Conservation (phyloP, 73 alveolate species). For the Uronychia setigera region DNA sequence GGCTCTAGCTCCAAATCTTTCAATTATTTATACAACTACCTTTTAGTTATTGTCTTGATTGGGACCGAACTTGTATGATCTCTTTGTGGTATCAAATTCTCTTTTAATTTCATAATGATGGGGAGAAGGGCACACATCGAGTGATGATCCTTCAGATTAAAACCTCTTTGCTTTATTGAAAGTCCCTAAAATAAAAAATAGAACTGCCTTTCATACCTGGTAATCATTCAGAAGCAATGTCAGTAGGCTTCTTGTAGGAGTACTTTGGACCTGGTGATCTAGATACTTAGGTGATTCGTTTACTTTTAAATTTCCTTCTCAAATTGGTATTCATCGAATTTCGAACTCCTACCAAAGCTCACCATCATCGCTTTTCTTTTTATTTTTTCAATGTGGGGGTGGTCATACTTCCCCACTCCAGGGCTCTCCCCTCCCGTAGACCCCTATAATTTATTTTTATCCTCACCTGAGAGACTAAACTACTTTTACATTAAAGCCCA, state of each 20-base stretch:
- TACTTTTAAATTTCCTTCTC: neutral
- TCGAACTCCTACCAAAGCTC: neutral
- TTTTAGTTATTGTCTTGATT: neutral
- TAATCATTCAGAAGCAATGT: no score
- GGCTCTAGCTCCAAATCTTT: neutral
- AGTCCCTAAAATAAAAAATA: no score
- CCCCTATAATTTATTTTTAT: neutral
- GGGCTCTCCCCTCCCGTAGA: constrained; percentile 2
- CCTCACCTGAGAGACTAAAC: neutral
- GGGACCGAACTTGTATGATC: neutral
- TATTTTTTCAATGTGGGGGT: neutral
- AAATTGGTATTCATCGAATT: neutral
- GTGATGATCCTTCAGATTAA: neutral
- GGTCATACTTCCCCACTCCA: neutral
- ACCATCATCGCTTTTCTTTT: neutral
- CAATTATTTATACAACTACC: no score
- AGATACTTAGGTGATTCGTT: neutral
- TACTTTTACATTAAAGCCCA: neutral
- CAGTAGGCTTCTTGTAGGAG: no score
- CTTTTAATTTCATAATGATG: neutral
- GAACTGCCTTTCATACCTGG: no score
- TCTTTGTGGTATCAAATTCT: neutral
- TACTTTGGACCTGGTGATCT: neutral
- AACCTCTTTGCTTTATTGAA: neutral
- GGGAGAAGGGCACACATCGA: neutral